A percentile compares a stretch with the other conserved stretches of the same genome.
These are phyloP conservation scores for Boeremia exigua DNA, from an alignment of 2,329 filamentous ascomycete species.

Conservation along the genomic window DNA sequence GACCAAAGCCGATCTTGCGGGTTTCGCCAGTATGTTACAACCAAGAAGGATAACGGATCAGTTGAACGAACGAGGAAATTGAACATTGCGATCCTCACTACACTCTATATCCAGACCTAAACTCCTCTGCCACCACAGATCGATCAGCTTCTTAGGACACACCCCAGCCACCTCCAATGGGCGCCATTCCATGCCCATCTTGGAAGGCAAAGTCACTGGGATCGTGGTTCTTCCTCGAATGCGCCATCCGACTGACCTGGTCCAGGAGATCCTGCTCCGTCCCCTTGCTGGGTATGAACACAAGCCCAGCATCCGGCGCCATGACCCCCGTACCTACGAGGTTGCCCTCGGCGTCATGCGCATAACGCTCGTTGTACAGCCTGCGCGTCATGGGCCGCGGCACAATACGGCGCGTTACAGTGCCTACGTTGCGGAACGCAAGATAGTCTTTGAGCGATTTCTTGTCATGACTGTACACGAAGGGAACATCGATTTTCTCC, in stretches of 20 bases:
- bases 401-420: conserved; percentile 29
- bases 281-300: conserved; percentile 36
- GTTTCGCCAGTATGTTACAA: not conserved
- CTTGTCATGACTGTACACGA: conserved; percentile 25
- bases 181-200: conserved; percentile 2
- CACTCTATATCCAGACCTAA: too few relatives aligned
- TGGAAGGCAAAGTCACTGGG: not conserved
- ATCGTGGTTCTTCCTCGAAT: conserved; percentile 28
- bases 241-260: conserved; percentile 36
- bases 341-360: conserved; percentile 35
- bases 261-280: conserved; percentile 34
- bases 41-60: too few relatives aligned
- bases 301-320: conserved; percentile 30
- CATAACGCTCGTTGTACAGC: conserved; percentile 37
- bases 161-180: not conserved
- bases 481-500: conserved; percentile 10
- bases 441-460: conserved; percentile 20
- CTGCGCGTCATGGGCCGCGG: conserved; percentile 36
- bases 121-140: too few relatives aligned
- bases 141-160: not conserved
- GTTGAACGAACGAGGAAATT: too few relatives aligned
- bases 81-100: too few relatives aligned
- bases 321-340: conserved; percentile 33
- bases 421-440: conserved; percentile 16
- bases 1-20: not conserved